Conservation (phyloP, 192 early-diverging fungal species). For the Coemansia guatemalensis region DNA sequence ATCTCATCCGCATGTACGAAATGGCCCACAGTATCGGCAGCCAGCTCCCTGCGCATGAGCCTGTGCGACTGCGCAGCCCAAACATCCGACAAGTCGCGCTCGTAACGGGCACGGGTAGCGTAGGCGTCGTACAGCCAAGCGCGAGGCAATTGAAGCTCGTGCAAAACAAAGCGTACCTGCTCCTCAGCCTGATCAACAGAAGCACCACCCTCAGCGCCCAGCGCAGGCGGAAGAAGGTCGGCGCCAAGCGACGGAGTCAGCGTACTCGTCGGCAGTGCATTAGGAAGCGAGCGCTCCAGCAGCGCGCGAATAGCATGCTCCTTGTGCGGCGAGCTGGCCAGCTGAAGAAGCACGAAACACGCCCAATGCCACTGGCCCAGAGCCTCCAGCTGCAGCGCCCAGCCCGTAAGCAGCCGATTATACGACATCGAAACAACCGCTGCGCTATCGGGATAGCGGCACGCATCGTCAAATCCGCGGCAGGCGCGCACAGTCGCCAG, state of each 20-base stretch:
- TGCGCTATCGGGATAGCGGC: not conserved
- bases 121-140: constrained; percentile 55
- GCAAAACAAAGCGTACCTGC: constrained; percentile 58
- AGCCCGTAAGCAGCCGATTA: constrained; percentile 60
- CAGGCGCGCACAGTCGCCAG: constrained; percentile 45
- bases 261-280: constrained; percentile 12
- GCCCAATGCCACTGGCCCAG: constrained; percentile 86
- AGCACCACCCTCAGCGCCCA: not conserved
- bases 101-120: constrained; percentile 56
- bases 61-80: constrained; percentile 15
- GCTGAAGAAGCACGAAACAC: constrained; percentile 70
- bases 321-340: constrained; percentile 51
- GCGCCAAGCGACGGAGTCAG: constrained; percentile 6
- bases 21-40: constrained; percentile 1
- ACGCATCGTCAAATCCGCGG: constrained; percentile 53
- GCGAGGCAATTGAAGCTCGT: constrained; percentile 60
- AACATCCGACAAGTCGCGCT: constrained; percentile 35
- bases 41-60: not conserved
- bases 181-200: constrained; percentile 2
- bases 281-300: constrained; percentile 30
- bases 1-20: not conserved
- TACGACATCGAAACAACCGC: constrained; percentile 17
- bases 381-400: constrained; percentile 70
- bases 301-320: constrained; percentile 50
- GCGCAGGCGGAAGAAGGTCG: constrained; percentile 10